These are phyloP conservation scores for Phaeodactylum tricornutum DNA, from an alignment of 108 stramenopile species.

Conservation along the genomic window DNA sequence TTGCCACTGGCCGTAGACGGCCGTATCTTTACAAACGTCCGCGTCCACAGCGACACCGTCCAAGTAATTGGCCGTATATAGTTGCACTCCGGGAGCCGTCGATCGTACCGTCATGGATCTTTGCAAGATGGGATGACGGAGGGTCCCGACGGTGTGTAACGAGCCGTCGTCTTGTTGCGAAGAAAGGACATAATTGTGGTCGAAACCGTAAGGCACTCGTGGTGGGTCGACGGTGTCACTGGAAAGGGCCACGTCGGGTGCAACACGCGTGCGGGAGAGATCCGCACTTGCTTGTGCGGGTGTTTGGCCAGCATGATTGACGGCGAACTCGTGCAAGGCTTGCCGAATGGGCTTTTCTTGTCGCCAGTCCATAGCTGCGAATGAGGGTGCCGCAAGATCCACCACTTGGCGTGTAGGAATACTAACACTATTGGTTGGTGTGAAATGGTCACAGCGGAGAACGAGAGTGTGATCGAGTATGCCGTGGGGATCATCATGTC, in stretches of 20 bases:
- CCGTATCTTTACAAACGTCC: conserved; percentile 29
- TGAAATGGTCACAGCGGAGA: conserved; percentile 45
- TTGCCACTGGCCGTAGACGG: conserved; percentile 43
- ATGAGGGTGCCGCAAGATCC: conserved; percentile 30
- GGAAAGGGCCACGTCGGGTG: conserved; percentile 6
- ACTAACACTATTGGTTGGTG: conserved; percentile 43
- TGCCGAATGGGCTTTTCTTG: conserved; percentile 20
- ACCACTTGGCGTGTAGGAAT: conserved; percentile 67
- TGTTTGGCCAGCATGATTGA: conserved; percentile 16
- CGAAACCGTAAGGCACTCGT: conserved; percentile 53
- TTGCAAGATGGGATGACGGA: neutral
- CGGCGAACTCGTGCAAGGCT: too few relatives aligned
- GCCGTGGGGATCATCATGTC: conserved; percentile 17
- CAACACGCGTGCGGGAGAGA: conserved; percentile 3
- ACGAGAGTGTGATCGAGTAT: conserved; percentile 58
- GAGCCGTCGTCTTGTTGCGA: neutral
- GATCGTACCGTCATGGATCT: conserved; percentile 13
- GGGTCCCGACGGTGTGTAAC: neutral
- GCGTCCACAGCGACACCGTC: conserved; percentile 7
- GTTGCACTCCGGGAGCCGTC: conserved; percentile 76
- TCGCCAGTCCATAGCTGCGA: conserved; percentile 52
- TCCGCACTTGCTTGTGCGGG: conserved; percentile 9
- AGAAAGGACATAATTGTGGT: conserved; percentile 70
- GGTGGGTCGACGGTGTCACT: conserved; percentile 4
- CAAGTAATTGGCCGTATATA: conserved; percentile 81